A percentile compares a stretch with the other conserved stretches of the same genome.
These are phyloP conservation scores for Tubosaeta brunneosetosa DNA, from an alignment of 768 basidiomycete genomes.

Conservation along the genomic window DNA sequence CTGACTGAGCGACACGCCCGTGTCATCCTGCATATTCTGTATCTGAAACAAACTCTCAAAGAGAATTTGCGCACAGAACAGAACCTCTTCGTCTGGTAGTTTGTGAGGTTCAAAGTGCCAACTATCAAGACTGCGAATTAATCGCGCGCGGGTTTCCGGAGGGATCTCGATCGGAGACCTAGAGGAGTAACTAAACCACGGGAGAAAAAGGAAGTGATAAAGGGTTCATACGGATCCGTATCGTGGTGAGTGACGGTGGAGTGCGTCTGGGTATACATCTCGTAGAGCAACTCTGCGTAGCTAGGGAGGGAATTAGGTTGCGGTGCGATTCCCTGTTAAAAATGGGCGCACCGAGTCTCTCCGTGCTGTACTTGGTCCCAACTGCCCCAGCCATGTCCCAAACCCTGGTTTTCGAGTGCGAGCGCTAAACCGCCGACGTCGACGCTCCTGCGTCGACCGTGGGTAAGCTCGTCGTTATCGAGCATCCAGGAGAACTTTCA, in stretches of 20 bases:
- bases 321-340: slow-evolving; percentile 2
- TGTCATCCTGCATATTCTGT: slow-evolving; percentile 61
- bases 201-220: background rate
- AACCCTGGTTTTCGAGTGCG: slow-evolving; percentile 57
- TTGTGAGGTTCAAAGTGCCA: slow-evolving; percentile 93
- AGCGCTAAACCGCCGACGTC: slow-evolving; percentile 87
- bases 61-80: slow-evolving; percentile 75
- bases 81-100: slow-evolving; percentile 75
- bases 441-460: slow-evolving; percentile 64
- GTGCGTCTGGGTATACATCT: slow-evolving; percentile 79
- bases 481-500: slow-evolving; percentile 16
- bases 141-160: slow-evolving; percentile 47
- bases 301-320: slow-evolving; percentile 32
- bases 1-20: slow-evolving; percentile 58
- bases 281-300: slow-evolving; percentile 78
- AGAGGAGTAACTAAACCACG: slow-evolving; percentile 14
- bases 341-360: slow-evolving; percentile 44
- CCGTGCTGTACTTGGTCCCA: slow-evolving; percentile 46
- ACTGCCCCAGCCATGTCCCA: slow-evolving; percentile 70
- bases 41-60: slow-evolving; percentile 84
- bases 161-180: slow-evolving; percentile 49
- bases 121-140: slow-evolving; percentile 64
- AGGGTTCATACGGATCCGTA: slow-evolving; percentile 22
- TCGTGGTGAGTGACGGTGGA: slow-evolving; percentile 58
- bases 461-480: slow-evolving; percentile 25